A percentile compares a stretch with the other conserved stretches of the same genome.
Conservation (phyloP, 768 basidiomycete genomes). For the Podaxis sp. region DNA sequence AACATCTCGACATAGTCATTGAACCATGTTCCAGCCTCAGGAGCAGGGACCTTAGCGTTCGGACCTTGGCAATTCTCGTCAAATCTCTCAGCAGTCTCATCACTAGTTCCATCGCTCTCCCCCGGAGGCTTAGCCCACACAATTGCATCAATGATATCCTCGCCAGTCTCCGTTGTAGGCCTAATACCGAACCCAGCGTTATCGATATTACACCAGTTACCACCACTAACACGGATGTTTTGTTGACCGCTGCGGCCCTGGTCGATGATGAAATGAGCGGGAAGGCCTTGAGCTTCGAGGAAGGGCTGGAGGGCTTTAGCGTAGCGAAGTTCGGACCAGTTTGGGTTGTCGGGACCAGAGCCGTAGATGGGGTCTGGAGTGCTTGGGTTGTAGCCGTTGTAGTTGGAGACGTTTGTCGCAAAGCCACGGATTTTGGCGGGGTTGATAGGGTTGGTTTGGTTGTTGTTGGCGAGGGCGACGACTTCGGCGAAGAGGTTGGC, state of each 20-base stretch:
- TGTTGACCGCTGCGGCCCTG: slow-evolving; percentile 33
- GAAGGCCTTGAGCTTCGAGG: slow-evolving; percentile 29
- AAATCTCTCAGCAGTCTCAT: slow-evolving; percentile 30
- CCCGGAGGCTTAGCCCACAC: slow-evolving; percentile 45
- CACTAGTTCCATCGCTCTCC: slow-evolving; percentile 38
- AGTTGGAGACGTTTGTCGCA: slow-evolving; percentile 33
- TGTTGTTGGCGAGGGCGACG: slow-evolving; percentile 24
- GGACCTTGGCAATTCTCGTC: slow-evolving; percentile 27
- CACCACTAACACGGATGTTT: slow-evolving; percentile 23
- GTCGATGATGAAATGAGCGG: slow-evolving; percentile 37
- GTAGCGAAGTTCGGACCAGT: slow-evolving; percentile 33
- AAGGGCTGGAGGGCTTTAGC: slow-evolving; percentile 29
- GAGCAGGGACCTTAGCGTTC: slow-evolving; percentile 29
- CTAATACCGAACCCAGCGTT: slow-evolving; percentile 25
- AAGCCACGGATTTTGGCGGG: slow-evolving; percentile 30
- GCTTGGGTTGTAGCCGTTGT: slow-evolving; percentile 29
- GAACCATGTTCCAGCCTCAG: slow-evolving; percentile 39
- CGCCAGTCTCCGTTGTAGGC: slow-evolving; percentile 29
- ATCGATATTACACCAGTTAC: slow-evolving; percentile 34
- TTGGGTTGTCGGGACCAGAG: slow-evolving; percentile 23
- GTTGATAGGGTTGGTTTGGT: slow-evolving; percentile 19
- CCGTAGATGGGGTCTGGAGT: slow-evolving; percentile 24
- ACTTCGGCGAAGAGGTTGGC: slow-evolving; percentile 31
- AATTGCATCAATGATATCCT: slow-evolving; percentile 34
- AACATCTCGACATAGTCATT: slow-evolving; percentile 30